A percentile compares a stretch with the other conserved stretches of the same genome.
phyloP scores from a whole-genome alignment of 768 basidiomycete genomes.

The Russula earlei region DNA sequence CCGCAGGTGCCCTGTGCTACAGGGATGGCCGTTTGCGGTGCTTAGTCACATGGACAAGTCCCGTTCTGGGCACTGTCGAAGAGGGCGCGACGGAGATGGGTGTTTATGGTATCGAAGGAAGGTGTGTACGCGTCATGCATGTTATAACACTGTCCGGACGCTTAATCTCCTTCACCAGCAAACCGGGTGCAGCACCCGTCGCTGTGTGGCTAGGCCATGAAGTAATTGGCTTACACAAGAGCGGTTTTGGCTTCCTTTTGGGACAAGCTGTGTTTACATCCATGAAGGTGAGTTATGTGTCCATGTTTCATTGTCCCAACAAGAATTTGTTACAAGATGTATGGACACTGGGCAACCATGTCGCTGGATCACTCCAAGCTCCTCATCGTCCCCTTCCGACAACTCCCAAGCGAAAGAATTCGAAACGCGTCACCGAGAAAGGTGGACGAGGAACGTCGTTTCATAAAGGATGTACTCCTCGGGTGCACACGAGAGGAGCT shows the following conservation, averaged over 20 bases:
- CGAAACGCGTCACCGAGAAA: constrained; percentile 6
- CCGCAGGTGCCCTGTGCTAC: constrained; percentile 35
- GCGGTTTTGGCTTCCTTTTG: constrained; percentile 33
- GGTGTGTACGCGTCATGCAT: constrained; percentile 24
- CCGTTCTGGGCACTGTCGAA: constrained; percentile 27
- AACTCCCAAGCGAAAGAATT: constrained; percentile 29
- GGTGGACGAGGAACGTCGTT: constrained; percentile 24
- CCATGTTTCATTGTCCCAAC: background rate
- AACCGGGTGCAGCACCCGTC: constrained; percentile 37
- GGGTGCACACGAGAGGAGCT: constrained; percentile 9
- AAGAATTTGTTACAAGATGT: constrained; percentile 19
- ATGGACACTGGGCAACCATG: constrained; percentile 35
- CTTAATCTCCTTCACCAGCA: constrained; percentile 25
- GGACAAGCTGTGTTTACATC: constrained; percentile 32
- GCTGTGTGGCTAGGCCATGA: constrained; percentile 31
- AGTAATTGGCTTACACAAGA: constrained; percentile 32
- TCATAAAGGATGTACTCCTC: constrained; percentile 16
- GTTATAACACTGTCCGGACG: background rate
- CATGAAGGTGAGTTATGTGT: constrained; percentile 25
- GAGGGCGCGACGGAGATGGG: constrained; percentile 30
- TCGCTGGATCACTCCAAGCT: constrained; percentile 26
- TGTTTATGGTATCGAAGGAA: constrained; percentile 40
- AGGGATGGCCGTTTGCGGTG: constrained; percentile 30
- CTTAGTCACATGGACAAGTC: constrained; percentile 32
- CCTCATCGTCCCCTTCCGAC: constrained; percentile 35